phyloP scores from a whole-genome alignment of 2,329 filamentous ascomycete species.

The Coleophoma cylindrospora region DNA sequence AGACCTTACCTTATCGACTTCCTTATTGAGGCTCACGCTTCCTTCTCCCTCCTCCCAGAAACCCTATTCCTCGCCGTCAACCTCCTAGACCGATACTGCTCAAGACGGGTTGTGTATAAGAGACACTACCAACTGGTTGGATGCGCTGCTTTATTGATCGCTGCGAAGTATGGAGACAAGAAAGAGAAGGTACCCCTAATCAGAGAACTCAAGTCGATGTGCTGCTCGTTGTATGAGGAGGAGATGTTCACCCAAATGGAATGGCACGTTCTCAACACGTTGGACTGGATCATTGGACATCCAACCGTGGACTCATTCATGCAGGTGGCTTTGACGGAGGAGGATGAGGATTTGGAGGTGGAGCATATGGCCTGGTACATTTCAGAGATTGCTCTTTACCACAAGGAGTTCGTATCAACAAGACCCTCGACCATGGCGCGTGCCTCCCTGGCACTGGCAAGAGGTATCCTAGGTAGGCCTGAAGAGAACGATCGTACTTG shows the following conservation, averaged over 20 bases:
- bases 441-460: constrained; percentile 77
- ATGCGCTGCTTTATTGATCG: constrained; percentile 91
- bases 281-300: constrained; percentile 94
- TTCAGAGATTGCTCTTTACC: constrained; percentile 90
- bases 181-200: constrained; percentile 98
- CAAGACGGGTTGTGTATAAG: constrained; percentile 96
- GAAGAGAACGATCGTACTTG: constrained; percentile 72
- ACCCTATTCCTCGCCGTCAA: constrained; percentile 96
- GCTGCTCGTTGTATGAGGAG: constrained; percentile 94
- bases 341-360: constrained; percentile 73
- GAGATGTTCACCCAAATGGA: constrained; percentile 99
- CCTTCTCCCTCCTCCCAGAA: constrained; percentile 89
- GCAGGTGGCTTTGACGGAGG: constrained; percentile 77
- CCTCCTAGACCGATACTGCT: constrained; percentile 95
- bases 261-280: constrained; percentile 96
- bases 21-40: constrained; percentile 91
- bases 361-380: constrained; percentile 95
- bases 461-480: constrained; percentile 77
- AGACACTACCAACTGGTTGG: constrained; percentile 97
- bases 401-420: constrained; percentile 93
- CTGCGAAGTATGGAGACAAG: constrained; percentile 97
- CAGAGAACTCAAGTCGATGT: constrained; percentile 97
- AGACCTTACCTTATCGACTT: constrained; percentile 97
- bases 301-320: constrained; percentile 94
- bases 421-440: constrained; percentile 88